phyloP scores from a whole-genome alignment of 2,329 filamentous ascomycete genomes.

The Cercospora zeae-maydis region DNA sequence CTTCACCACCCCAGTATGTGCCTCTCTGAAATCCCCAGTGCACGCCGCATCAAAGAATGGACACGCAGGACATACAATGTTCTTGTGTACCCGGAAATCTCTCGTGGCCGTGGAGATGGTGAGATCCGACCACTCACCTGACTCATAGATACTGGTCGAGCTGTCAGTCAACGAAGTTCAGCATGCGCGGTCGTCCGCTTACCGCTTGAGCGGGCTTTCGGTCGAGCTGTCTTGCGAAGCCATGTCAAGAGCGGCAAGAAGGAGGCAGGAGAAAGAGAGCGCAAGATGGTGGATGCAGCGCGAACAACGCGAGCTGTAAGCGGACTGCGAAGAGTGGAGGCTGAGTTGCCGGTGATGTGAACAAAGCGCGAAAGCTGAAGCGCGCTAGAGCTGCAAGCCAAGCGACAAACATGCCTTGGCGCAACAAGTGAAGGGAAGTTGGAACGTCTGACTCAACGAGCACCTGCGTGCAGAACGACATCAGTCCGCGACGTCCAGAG shows the following conservation, averaged over 20 bases:
- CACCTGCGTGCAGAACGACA: background rate
- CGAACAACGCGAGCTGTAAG: background rate
- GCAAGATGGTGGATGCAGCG: background rate
- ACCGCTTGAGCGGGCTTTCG: background rate
- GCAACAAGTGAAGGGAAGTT: background rate
- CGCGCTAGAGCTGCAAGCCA: background rate
- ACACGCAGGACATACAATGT: background rate
- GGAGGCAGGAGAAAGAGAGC: background rate
- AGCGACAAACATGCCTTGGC: background rate
- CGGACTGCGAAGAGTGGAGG: background rate
- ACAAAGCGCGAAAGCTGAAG: background rate
- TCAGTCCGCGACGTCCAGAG: background rate
- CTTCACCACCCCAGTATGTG: background rate
- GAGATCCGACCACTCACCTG: slow-evolving; percentile 2
- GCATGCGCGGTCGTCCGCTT: background rate
- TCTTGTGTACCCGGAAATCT: slow-evolving; percentile 3
- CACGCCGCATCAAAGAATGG: background rate
- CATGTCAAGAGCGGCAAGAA: background rate
- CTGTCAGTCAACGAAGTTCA: background rate
- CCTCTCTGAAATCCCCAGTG: background rate
- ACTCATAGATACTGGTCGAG: background rate
- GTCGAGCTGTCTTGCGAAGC: background rate
- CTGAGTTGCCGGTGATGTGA: background rate
- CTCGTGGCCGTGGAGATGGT: background rate
- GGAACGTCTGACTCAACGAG: background rate